Evolutionary conservation across 2,329 filamentous ascomycete genomes (phyloP).

Genomic region (Mycogone perniciosa): DNA sequence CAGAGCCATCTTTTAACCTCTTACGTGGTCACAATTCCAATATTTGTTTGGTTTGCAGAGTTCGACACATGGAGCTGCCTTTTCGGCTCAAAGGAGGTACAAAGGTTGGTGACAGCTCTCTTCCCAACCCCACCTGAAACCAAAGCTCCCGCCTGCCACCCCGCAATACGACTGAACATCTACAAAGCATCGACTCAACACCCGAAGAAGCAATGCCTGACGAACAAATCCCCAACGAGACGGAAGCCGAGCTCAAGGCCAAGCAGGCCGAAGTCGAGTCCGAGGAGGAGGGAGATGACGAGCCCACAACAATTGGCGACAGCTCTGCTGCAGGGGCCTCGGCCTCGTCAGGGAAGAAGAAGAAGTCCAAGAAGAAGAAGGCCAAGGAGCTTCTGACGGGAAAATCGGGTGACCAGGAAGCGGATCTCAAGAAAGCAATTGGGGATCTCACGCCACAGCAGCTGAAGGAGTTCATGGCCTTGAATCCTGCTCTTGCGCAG

Average conservation of each 20-base stretch:
- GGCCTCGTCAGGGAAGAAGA: conserved; percentile 45
- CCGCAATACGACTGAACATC: background rate
- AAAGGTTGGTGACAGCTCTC: background rate
- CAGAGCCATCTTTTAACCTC: no score
- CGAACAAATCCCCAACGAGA: conserved; percentile 46
- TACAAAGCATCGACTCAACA: conserved; percentile 25
- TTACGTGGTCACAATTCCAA: no score
- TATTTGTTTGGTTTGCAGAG: no score
- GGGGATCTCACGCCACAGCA: conserved; percentile 50
- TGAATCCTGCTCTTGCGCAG: conserved; percentile 66
- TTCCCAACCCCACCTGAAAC: conserved; percentile 8
- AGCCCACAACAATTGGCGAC: conserved; percentile 32
- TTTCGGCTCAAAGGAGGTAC: background rate
- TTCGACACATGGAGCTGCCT: no score
- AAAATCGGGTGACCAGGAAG: conserved; percentile 30
- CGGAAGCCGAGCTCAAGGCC: conserved; percentile 39
- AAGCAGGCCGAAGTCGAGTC: conserved; percentile 41
- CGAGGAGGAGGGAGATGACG: conserved; percentile 38
- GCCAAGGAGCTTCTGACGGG: conserved; percentile 40
- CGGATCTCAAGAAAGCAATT: conserved; percentile 45
- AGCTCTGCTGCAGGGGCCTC: conserved; percentile 22
- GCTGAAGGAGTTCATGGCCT: conserved; percentile 59
- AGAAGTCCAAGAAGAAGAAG: conserved; percentile 60
- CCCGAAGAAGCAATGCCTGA: conserved; percentile 58
- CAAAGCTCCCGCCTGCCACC: conserved; percentile 3